Base-by-base conservation (phyloP, 2,329 filamentous ascomycete species). In the Leptographium procerum region DNA sequence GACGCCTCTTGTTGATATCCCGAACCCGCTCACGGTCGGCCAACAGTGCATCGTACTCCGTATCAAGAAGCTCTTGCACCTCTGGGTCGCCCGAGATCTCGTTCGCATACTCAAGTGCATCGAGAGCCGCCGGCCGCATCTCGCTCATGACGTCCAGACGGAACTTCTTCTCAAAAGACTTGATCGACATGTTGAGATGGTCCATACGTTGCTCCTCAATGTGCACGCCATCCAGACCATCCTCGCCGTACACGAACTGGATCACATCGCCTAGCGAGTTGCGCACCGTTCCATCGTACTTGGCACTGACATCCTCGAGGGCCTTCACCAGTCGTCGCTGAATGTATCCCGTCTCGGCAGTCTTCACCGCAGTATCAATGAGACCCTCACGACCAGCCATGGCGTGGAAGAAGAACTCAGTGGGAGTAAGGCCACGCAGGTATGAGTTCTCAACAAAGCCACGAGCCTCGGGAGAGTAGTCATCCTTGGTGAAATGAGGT, bases 311-410 rank as follows among this genome's bases (percentile, higher is more conserved):
- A 71, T 99, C 94, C 79, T 99, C 94, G 3, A 99, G 82, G 13
- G 95, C 95, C 75, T 99, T 99, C 68, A 99, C 94, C 52, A 99
- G 82, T 78, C 95, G 91, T 75, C 94, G 89, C 74, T 99, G 95
- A 64, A 99, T 99, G 72, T 99, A 99, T 75, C 94, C 94, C 59
- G 95, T 99, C 73, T 99, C 95, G 24, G 94, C 94, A 64, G 94
- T 99, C 82, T 99, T 99, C 75, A 99, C 95, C 64, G 94, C 94
- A 56, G 94, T 99, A 81, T 99, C 94, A 66, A 99, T 99, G 58
- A 99, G 81, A 95, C 94, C 94, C 75, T 99, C 94, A 78, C 94
- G 86, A 90, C 94, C 94, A 79, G 94, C 94, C 94, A 99, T 99
- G 69, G 94, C 94, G 82, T 99, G 94, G 81, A 99, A 99, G 78